phyloP scores from a whole-genome alignment of 306 rosid genomes.

The Trifolium dubium region DNA sequence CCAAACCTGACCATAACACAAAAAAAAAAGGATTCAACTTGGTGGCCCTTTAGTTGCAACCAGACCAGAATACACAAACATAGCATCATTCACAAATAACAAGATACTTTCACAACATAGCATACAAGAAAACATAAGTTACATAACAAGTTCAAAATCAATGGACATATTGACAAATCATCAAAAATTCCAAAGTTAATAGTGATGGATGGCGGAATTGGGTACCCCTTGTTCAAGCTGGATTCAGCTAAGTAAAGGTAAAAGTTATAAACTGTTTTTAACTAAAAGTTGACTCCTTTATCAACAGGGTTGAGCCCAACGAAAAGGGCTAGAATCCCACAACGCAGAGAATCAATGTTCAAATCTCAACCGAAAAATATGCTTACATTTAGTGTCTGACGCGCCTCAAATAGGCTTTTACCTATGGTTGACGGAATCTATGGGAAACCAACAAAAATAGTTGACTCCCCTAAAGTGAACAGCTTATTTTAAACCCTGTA shows the following conservation, averaged over 20 bases:
- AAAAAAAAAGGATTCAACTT: neutral
- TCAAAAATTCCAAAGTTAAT: neutral
- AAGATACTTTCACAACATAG: neutral
- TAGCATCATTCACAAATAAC: neutral
- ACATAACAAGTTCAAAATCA: neutral
- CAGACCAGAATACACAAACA: neutral
- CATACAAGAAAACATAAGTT: neutral
- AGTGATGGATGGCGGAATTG: neutral
- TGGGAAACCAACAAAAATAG: too few species aligned
- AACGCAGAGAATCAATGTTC: too few species aligned
- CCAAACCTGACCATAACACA: neutral
- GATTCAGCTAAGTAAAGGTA: neutral
- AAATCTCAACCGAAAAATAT: too few species aligned
- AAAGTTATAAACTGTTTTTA: neutral
- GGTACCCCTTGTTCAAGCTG: neutral
- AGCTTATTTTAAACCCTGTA: neutral
- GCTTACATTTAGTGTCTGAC: too few species aligned
- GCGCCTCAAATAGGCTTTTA: too few species aligned
- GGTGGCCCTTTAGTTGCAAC: neutral
- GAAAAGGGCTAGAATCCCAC: too few species aligned
- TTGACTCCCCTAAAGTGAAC: neutral
- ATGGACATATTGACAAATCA: neutral
- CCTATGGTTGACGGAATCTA: too few species aligned
- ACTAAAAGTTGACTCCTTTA: neutral
- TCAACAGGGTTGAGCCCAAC: too few species aligned